Conservation (phyloP, 768 basidiomycete genomes). For the Termitomyces sp. region DNA sequence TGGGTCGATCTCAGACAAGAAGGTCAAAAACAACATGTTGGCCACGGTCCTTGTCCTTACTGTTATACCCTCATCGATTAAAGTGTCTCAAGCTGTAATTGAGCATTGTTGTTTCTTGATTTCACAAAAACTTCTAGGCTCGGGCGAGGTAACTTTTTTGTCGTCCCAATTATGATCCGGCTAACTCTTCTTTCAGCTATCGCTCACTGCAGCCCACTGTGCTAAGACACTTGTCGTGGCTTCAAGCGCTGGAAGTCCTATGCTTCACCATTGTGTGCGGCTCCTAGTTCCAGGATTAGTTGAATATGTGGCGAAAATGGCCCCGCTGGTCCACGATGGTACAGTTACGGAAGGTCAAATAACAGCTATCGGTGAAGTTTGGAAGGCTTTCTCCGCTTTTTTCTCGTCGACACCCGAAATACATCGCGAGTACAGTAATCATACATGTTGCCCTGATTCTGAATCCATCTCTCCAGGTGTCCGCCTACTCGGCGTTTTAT, state of each 20-base stretch:
- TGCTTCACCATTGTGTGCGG: constrained; percentile 67
- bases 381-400: constrained; percentile 73
- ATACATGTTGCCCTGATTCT: neutral
- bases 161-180: neutral
- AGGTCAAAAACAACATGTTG: constrained; percentile 87
- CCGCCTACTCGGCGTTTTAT: constrained; percentile 59
- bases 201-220: constrained; percentile 87
- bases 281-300: constrained; percentile 78
- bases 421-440: constrained; percentile 44
- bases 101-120: constrained; percentile 86
- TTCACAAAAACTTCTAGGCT: constrained; percentile 70
- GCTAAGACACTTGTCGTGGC: constrained; percentile 78
- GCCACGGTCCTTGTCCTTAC: constrained; percentile 84
- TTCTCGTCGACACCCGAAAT: constrained; percentile 51
- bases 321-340: constrained; percentile 55
- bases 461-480: constrained; percentile 42
- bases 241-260: constrained; percentile 55
- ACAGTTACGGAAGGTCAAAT: constrained; percentile 49
- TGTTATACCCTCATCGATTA: constrained; percentile 58
- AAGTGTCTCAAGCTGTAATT: constrained; percentile 66
- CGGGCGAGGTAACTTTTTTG: constrained; percentile 47
- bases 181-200: constrained; percentile 39
- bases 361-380: constrained; percentile 68
- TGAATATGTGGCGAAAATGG: constrained; percentile 69
- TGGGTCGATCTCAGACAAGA: constrained; percentile 70